Evolutionary conservation across 2,329 filamentous ascomycete genomes (phyloP), one percentile per base, ranked within the genome.

Genomic region (Penicillium aurantiogriseum): DNA sequence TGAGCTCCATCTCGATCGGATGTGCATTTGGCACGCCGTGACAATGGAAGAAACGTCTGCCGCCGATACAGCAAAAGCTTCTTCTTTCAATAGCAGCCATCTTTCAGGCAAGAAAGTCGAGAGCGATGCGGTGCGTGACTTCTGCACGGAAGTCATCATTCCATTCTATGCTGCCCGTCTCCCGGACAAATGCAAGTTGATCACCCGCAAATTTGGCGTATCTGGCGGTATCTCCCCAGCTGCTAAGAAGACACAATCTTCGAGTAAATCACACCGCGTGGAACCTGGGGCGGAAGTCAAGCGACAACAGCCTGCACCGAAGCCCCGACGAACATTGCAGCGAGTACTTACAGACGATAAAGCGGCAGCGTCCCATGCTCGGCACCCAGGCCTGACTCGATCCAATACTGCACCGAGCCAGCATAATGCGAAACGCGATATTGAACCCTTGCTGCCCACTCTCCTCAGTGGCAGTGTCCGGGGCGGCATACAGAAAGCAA

Each of bases 1-100:
- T 19, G 79, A 81, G 54, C 69, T 80, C 1, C 73, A 80, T 27
- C 66, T 80, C 17, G 79, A 81, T 57, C 71, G 79, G 53, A 67
- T 81, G 27, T 80, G 79, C 58, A 81, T 81, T 51, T 81, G 79
- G 79, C 78, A 81, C 64, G 74, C 78, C 27, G 76, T 81, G 48
- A 75, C 71, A 56, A 68, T 73, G 36, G 75, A 75, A 29, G 77
- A 78, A 31, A 60, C 67, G 5, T 60, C 65, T 4, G 61, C 71
- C 15, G 59, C 68, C 1, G 68, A 72, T 25, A 63, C 68, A 17
- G 58, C 64, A 29, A 71, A 69, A 46, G 49, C 65, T 23, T 67
- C 65, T 2, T 59, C 59, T 31, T 66, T 67, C n/a, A 68, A 61
- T n/a, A 63, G 68, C 29, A 66, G 54, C 47, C 67, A 68, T 54